These are phyloP conservation scores for Trypanosoma mega DNA, from an alignment of 208 protist species.

Conservation along the genomic window DNA sequence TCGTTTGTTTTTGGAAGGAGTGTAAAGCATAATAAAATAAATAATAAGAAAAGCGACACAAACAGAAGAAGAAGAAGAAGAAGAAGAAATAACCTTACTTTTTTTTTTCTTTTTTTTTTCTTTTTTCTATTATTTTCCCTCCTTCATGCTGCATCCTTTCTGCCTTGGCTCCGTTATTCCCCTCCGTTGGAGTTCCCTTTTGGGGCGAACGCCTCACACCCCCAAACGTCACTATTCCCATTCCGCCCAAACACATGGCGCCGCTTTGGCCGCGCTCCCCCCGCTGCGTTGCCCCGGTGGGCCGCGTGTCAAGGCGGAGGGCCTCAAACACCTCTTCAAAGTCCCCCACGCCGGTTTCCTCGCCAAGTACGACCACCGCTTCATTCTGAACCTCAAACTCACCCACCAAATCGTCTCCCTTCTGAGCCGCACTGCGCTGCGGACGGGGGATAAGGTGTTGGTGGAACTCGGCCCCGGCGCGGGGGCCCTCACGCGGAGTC, in stretches of 20 bases:
- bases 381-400: conserved; percentile 87
- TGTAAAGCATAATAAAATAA: too few species aligned
- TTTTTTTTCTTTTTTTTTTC: too few species aligned
- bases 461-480: conserved; percentile 84
- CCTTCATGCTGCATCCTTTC: too few species aligned
- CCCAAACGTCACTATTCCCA: neutral
- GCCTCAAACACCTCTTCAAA: conserved; percentile 85
- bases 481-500: conserved; percentile 78
- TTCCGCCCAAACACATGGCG: too few species aligned
- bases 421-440: conserved; percentile 63
- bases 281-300: conserved; percentile 82
- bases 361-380: conserved; percentile 87
- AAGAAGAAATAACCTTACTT: too few species aligned
- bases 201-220: neutral
- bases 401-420: conserved; percentile 77
- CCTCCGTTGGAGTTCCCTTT: neutral
- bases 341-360: conserved; percentile 82
- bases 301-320: conserved; percentile 72
- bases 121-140: too few species aligned
- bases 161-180: neutral
- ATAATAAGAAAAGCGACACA: too few species aligned
- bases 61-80: too few species aligned
- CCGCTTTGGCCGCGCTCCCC: conserved; percentile 29
- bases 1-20: too few species aligned
- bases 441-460: conserved; percentile 76